Base-by-base conservation (phyloP, 2,329 filamentous ascomycete species). In the Trichoderma arundinaceum region DNA sequence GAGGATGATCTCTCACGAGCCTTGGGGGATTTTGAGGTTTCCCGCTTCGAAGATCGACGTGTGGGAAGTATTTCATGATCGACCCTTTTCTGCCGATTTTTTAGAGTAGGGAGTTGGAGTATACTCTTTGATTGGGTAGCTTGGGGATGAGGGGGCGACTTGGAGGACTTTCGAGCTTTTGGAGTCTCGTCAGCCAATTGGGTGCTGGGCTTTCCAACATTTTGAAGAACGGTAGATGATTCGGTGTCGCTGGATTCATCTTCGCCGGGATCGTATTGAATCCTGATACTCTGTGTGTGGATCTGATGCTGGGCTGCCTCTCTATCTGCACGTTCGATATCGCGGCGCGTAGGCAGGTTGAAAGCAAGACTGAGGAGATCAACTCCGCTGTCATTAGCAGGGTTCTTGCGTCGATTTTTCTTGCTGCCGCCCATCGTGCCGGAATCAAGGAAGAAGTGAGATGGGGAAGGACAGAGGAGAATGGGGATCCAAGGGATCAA, bases 321-420 rank as follows among this genome's bases (percentile, higher is more conserved):
- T 22, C 51, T 43, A 41, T 65, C 58, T 39, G 57, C 33, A 15
- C 64, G 68, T 46, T 66, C 52, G 15, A 72, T 54, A 7, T 67
- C 60, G 13, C 65, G 69, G 8, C 62, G 61, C 12, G 67, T 70
- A 10, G 68, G 69, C 15, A 72, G 17, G 59, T 70, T 69, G 66
- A 72, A 71, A 41, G 66, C 61, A 22, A 67, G 56, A 19, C 63
- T 57, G 43, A 72, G 64, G 6, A 72, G 63, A 52, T 68, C 66
- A 57, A 70, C 60, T 32, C 67, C 64, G 6, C 54, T 65, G 35
- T 56, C 60, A 52, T 65, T 57, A 5, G 53, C 51, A 22, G 53
- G 48, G 44, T 57, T 51, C 43, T 54, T 65, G 39, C 48, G 49
- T 28, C 49, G 48, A n/a, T 64, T 54, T 32, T 66, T 67, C 39